These are phyloP conservation scores for Mycena maculata DNA, from an alignment of 768 basidiomycete genomes.

Conservation along the genomic window DNA sequence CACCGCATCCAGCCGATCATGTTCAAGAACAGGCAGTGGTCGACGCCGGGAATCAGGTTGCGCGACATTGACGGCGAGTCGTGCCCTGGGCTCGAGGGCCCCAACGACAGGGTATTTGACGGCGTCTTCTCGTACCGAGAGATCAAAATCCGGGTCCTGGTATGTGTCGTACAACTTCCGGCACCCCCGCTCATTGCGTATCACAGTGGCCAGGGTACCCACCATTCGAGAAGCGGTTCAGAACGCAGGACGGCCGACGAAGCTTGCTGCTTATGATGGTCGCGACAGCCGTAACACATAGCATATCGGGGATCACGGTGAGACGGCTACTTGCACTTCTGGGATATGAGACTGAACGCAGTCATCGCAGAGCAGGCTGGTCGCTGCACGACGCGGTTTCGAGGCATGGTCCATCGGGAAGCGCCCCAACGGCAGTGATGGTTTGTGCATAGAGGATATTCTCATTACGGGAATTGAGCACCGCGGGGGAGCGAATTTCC, in stretches of 20 bases:
- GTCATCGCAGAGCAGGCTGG: constrained; percentile 38
- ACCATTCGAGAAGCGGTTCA: constrained; percentile 52
- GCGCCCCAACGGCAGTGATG: constrained; percentile 30
- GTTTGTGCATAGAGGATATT: constrained; percentile 47
- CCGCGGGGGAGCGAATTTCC: constrained; percentile 32
- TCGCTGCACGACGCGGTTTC: constrained; percentile 48
- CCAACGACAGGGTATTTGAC: constrained; percentile 37
- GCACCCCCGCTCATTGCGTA: neutral
- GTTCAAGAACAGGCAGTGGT: constrained; percentile 10
- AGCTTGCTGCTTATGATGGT: constrained; percentile 45
- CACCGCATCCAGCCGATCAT: constrained; percentile 22
- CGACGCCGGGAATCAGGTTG: constrained; percentile 16
- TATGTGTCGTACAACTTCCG: constrained; percentile 34
- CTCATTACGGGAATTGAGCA: constrained; percentile 44
- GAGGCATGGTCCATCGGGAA: constrained; percentile 51
- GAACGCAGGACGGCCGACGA: constrained; percentile 46
- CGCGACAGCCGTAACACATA: constrained; percentile 45
- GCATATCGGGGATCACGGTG: constrained; percentile 46
- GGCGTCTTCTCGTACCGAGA: constrained; percentile 38
- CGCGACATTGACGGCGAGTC: constrained; percentile 7
- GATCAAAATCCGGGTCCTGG: constrained; percentile 50
- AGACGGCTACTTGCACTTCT: constrained; percentile 14
- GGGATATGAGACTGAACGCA: neutral
- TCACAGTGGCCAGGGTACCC: constrained; percentile 64
- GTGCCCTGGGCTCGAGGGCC: constrained; percentile 22